Base-by-base conservation (phyloP, 768 basidiomycete genomes). In the Macrocybe gigantea region DNA sequence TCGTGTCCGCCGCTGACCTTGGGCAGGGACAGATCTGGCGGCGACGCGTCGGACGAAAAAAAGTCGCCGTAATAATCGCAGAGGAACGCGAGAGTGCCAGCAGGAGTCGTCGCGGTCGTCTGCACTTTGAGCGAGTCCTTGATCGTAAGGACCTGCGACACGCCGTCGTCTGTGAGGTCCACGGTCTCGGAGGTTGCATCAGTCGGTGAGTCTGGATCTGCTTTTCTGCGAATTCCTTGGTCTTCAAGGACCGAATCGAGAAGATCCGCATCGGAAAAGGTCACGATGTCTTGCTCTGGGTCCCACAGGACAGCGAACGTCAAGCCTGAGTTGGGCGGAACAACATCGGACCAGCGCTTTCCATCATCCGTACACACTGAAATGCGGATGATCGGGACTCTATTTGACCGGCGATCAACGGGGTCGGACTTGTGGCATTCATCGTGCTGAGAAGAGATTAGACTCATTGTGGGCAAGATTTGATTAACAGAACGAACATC, bases 271-370 rank as follows among this genome's bases (percentile, higher is more conserved):
- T 73, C 75, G 1, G 79, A 79, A 57, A 83, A 82, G 32, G 74
- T 72, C 50, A 82, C 68, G 53, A 81, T 70, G 33, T 78, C 81
- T 5, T 79, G 74, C 1, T 74, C 72, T 1, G 75, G 74, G 49
- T 80, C 79, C 75, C 76, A 83, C 32, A 82, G 59, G 5, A 79
- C 78, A 4, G 77, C 81, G 53, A 83, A 83, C 2, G 73, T 78
- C 51, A 82, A 64, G 2, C 72, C 79, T 29, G 75, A 64, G 46
- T 77, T 73, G 5, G 80, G 78, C 12, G 79, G 78, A 5, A 79
- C 66, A 40, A 80, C 62, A 30, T 80, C 74, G 10, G 80, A 80
- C 81, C 79, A 82, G 33, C 77, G 72, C 8, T 66, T 54, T 14
- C 59, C 58, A 22, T 22, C 22, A 22, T 22, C 22, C 22, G 22